Evolutionary conservation across 352 stramenopile species (phyloP), one percentile per base, ranked within the genome.

Genomic region (Sclerospora graminicola): DNA sequence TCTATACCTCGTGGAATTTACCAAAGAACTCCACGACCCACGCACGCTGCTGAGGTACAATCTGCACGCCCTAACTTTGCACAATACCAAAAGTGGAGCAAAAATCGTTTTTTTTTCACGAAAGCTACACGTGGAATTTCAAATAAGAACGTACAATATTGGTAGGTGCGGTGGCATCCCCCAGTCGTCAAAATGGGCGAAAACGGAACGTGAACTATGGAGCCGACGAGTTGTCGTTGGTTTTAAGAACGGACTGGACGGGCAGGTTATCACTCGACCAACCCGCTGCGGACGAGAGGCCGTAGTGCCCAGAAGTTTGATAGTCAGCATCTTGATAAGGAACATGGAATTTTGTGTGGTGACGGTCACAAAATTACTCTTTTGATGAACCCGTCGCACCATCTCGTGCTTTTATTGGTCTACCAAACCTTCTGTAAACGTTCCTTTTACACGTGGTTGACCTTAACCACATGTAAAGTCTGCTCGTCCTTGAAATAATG

Each of bases 1-100:
- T 76, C 21, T 95, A 58, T 44, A 91, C 71, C 37, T 73, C 67
- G 57, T 94, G 80, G 60, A 90, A 96, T 48, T 94, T 94, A 48
- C 86, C 86, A 37, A 96, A 95, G 19, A 84, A 81, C 63, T 96
- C 86, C 23, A 96, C 75, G 14, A 96, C 78, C 79, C 80, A 95
- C 61, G 82, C 82, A 27, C 78, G 69, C 40, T 94, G 82, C 57
- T 94, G 82, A n/a, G 82, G 82, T 11, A 94, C 82, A 40, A 94
- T 85, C 30, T 91, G 42, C 10, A 94, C 60, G 39, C 82, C 82
- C 82, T 94, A 26, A 37, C 54, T 23, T 43, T 13, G 9, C 10
- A 8, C 28, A 7, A 26, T 26, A 26, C 21, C 21, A 26, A 26
- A 26, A 26, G 6, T 26, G 3, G 21, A 26, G 21, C 21, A 26